Evolutionary conservation across 2,329 filamentous ascomycete species (phyloP).

Genomic region (Raffaelea deltoideospora): DNA sequence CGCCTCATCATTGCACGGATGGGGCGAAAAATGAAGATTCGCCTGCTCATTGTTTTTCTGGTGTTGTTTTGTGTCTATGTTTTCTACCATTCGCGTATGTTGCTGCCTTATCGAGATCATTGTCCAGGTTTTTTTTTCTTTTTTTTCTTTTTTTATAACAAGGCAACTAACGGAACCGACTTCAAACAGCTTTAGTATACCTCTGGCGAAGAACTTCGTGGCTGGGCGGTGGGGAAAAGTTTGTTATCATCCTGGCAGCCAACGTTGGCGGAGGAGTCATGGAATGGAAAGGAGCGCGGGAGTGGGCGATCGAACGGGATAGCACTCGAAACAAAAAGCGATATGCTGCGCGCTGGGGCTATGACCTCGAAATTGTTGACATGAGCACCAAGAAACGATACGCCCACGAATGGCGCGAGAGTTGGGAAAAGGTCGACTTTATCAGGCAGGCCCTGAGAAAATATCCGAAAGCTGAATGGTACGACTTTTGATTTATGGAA

Average conservation of each 20-base stretch:
- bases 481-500: constrained; percentile 11
- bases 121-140: neutral
- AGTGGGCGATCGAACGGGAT: constrained; percentile 97
- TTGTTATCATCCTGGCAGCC: constrained; percentile 82
- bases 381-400: constrained; percentile 99
- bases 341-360: constrained; percentile 79
- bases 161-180: neutral
- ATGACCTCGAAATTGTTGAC: constrained; percentile 90
- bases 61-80: constrained; percentile 47
- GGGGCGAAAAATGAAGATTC: constrained; percentile 50
- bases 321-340: constrained; percentile 89
- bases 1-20: constrained; percentile 32
- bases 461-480: constrained; percentile 95
- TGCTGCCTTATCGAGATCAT: too few species aligned
- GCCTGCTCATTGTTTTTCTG: constrained; percentile 41
- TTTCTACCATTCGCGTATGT: constrained; percentile 63
- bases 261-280: constrained; percentile 95
- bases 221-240: constrained; percentile 76
- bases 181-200: constrained; percentile 30
- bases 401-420: constrained; percentile 96
- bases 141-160: too few species aligned
- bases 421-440: constrained; percentile 97
- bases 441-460: constrained; percentile 79
- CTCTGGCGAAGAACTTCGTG: constrained; percentile 56
- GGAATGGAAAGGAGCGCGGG: constrained; percentile 94